These are phyloP conservation scores for Umbilicaria muhlenbergii DNA, from an alignment of 495 filamentous ascomycete genomes.

Conservation along the genomic window DNA sequence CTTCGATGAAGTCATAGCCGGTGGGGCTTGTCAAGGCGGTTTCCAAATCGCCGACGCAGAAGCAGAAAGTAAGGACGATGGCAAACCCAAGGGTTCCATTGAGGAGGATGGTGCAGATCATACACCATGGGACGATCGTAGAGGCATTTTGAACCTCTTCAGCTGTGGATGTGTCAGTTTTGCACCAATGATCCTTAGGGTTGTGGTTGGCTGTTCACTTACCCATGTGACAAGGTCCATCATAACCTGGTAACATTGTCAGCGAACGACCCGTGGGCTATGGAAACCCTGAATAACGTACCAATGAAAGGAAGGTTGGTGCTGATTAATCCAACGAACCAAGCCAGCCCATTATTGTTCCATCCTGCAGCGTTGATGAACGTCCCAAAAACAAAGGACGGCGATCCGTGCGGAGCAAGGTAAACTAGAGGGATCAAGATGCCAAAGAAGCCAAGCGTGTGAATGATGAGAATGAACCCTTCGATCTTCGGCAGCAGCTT, in stretches of 20 bases:
- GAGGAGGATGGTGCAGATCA: slow-evolving; percentile 25
- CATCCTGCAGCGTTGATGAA: slow-evolving; percentile 32
- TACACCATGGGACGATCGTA: slow-evolving; percentile 25
- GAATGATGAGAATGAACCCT: slow-evolving; percentile 19
- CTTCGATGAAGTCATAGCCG: slow-evolving; percentile 25
- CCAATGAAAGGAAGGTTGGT: slow-evolving; percentile 26
- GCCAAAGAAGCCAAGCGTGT: slow-evolving; percentile 26
- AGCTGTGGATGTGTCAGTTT: slow-evolving; percentile 8
- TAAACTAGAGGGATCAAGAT: slow-evolving; percentile 30
- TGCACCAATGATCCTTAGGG: neutral
- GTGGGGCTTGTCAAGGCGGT: slow-evolving; percentile 15
- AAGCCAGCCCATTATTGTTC: slow-evolving; percentile 24
- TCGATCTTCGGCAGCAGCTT: slow-evolving; percentile 23
- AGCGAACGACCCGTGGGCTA: neutral
- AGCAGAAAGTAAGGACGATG: slow-evolving; percentile 16
- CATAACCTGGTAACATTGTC: slow-evolving; percentile 6
- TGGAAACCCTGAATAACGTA: neutral
- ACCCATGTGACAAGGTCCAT: slow-evolving; percentile 21
- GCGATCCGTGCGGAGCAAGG: slow-evolving; percentile 14
- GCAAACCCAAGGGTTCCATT: slow-evolving; percentile 26
- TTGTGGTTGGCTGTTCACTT: neutral
- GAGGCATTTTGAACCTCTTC: slow-evolving; percentile 31
- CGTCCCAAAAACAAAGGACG: slow-evolving; percentile 23
- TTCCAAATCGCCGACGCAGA: slow-evolving; percentile 17
- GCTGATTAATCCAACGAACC: slow-evolving; percentile 27